Evolutionary conservation across 805 yeast species (phyloP), one percentile per base, ranked within the genome.

Genomic region (Candida verbasci): DNA sequence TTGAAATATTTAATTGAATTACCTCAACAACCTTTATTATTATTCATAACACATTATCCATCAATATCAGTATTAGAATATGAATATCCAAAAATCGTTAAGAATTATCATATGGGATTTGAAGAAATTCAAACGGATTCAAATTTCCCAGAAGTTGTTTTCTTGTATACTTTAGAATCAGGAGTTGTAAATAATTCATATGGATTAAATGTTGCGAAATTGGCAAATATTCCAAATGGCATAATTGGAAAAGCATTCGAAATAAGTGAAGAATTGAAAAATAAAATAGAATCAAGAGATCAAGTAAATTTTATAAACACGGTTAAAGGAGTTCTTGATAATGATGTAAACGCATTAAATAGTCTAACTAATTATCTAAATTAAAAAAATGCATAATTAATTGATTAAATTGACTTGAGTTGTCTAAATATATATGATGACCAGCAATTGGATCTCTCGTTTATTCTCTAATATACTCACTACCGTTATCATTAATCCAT

Each of bases 21-120:
- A 29, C 35, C 43, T 2, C 29, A 34, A n/a, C 48, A 47, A 17
- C 81, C 89, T 0, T 62, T 84, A 39, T 73, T 83, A 0, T 60
- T 88, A 27, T 88, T 87, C 56, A 84, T 89, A 24, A 88, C 97
- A 0, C 97, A 88, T 57, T 88, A 80, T 49, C 88, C 89, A 5
- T 68, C 76, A 14, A 60, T 88, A 27, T 73, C 79, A 38, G 60
- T 65, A 14, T 66, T 82, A 24, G 77, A 74, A 26, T 46, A 58
- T 3, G 53, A 53, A 20, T 67, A 59, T 41, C 61, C 61, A 1
- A 45, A 42, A 2, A 44, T 55, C 3, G 78, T 82, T 9, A 65
- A 65, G 15, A 82, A 82, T 49, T 82, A 69, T 56, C 87, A 82
- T 47, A 80, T 88, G 87, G 88, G 82, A 14, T 85, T 66, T 47